A percentile compares a stretch with the other conserved stretches of the same genome.
These are phyloP conservation scores for Kuraishia floccosa DNA, from an alignment of 805 yeast genomes.

Conservation along the genomic window DNA sequence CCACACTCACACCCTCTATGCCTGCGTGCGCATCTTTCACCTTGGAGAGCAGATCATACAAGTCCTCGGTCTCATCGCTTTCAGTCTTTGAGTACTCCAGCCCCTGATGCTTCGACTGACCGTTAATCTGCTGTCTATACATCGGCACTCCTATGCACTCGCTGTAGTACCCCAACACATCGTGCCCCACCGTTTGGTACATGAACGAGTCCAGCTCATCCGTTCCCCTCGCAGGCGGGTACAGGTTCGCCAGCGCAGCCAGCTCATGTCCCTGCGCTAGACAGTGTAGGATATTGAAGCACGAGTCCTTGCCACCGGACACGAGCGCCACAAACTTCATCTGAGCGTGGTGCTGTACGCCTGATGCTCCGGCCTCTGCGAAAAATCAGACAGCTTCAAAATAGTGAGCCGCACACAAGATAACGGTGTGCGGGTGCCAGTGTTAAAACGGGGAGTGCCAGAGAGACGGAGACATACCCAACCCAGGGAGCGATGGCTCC, in stretches of 20 bases:
- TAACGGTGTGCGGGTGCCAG: too few species aligned
- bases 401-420: too few species aligned
- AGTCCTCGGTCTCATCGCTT: conserved; percentile 84
- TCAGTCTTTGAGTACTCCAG: conserved; percentile 61
- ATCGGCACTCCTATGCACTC: conserved; percentile 74
- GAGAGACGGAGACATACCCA: too few species aligned
- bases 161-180: conserved; percentile 51
- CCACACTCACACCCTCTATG: conserved; percentile 80
- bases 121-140: conserved; percentile 55
- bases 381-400: too few species aligned
- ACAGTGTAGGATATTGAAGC: conserved; percentile 82
- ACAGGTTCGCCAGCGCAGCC: conserved; percentile 74
- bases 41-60: conserved; percentile 36
- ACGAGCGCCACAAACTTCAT: conserved; percentile 92
- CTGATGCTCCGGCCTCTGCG: too few species aligned
- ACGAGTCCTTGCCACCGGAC: conserved; percentile 95
- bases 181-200: conserved; percentile 97
- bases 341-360: not conserved
- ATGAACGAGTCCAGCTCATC: conserved; percentile 84
- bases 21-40: conserved; percentile 54
- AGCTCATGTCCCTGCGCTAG: conserved; percentile 77
- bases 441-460: too few species aligned
- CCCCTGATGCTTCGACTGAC: conserved; percentile 48
- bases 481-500: too few species aligned
- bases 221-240: conserved; percentile 45